phyloP scores from a whole-genome alignment of 345 rosid species.

The Hibiscus mutabilis region DNA sequence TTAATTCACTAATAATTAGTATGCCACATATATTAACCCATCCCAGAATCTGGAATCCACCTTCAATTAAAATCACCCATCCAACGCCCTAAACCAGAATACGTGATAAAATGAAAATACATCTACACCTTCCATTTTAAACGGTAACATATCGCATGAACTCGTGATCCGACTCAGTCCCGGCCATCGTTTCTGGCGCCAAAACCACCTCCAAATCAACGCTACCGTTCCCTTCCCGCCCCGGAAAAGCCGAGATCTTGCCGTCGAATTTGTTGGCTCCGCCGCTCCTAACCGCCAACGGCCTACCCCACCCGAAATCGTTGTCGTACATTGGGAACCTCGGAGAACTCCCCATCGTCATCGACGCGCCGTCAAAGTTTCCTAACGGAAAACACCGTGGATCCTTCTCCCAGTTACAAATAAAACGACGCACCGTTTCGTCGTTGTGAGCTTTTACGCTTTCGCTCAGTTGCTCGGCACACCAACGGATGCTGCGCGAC shows the following conservation, averaged over 20 bases:
- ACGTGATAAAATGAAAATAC: background rate
- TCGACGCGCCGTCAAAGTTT: slow-evolving; percentile 71
- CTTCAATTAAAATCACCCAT: background rate
- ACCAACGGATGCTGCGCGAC: slow-evolving; percentile 64
- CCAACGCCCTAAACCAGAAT: background rate
- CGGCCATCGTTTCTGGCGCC: slow-evolving; percentile 80
- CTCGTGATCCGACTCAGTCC: slow-evolving; percentile 60
- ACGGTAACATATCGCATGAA: slow-evolving; percentile 60
- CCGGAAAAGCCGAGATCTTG: slow-evolving; percentile 98
- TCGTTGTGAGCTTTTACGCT: slow-evolving; percentile 56
- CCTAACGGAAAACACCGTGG: slow-evolving; percentile 87
- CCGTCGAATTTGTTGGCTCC: slow-evolving; percentile 88
- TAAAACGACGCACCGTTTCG: slow-evolving; percentile 35
- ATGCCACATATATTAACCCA: background rate
- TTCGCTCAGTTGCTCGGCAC: slow-evolving; percentile 65
- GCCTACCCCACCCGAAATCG: slow-evolving; percentile 97
- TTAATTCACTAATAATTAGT: background rate
- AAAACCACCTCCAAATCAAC: slow-evolving; percentile 82
- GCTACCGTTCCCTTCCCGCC: slow-evolving; percentile 67
- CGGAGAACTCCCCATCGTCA: slow-evolving; percentile 94
- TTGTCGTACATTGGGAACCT: slow-evolving; percentile 93
- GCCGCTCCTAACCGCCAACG: slow-evolving; percentile 84
- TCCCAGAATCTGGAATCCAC: background rate
- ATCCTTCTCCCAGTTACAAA: slow-evolving; percentile 62
- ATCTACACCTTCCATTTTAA: slow-evolving; percentile 8